Evolutionary conservation across 2,329 filamentous ascomycete species (phyloP).

Genomic region (Colletotrichum melonis): DNA sequence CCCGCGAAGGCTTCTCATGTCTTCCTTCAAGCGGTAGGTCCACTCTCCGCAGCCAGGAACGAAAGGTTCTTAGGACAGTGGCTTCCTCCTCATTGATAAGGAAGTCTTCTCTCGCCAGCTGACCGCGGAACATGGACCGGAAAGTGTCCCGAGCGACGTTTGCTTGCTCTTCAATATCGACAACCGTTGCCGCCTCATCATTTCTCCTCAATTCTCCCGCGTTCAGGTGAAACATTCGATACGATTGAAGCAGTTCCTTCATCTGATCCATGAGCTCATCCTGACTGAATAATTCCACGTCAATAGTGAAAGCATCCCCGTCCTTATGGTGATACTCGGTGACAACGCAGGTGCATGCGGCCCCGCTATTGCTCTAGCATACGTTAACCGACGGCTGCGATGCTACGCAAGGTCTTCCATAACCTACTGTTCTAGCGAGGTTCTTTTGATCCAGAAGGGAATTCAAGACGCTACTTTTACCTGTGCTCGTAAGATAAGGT

Average conservation of each 20-base stretch:
- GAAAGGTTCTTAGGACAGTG: slow-evolving; percentile 38
- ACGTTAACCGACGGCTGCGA: not conserved
- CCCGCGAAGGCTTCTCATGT: slow-evolving; percentile 33
- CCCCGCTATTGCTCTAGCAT: slow-evolving; percentile 54
- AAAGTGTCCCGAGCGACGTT: slow-evolving; percentile 51
- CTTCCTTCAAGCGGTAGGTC: slow-evolving; percentile 17
- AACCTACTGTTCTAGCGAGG: slow-evolving; percentile 56
- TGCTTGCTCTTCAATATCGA: slow-evolving; percentile 43
- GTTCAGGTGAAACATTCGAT: slow-evolving; percentile 48
- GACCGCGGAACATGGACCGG: slow-evolving; percentile 47
- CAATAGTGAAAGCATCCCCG: slow-evolving; percentile 44
- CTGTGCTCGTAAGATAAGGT: slow-evolving; percentile 36
- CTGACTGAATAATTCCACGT: slow-evolving; percentile 46
- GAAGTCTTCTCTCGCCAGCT: slow-evolving; percentile 36
- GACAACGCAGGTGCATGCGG: slow-evolving; percentile 59
- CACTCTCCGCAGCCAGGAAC: slow-evolving; percentile 38
- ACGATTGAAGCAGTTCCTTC: slow-evolving; percentile 47
- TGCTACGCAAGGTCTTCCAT: not conserved
- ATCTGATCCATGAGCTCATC: slow-evolving; percentile 49
- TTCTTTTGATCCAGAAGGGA: slow-evolving; percentile 54
- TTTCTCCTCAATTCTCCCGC: slow-evolving; percentile 27
- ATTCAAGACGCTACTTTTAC: slow-evolving; percentile 62
- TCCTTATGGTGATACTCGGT: slow-evolving; percentile 58
- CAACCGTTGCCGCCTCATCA: slow-evolving; percentile 7
- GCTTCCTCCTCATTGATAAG: slow-evolving; percentile 35